A percentile compares a stretch with the other conserved stretches of the same genome.
Conservation (phyloP, 371 early-diverging fungal species). For the Mucor mucedo region DNA sequence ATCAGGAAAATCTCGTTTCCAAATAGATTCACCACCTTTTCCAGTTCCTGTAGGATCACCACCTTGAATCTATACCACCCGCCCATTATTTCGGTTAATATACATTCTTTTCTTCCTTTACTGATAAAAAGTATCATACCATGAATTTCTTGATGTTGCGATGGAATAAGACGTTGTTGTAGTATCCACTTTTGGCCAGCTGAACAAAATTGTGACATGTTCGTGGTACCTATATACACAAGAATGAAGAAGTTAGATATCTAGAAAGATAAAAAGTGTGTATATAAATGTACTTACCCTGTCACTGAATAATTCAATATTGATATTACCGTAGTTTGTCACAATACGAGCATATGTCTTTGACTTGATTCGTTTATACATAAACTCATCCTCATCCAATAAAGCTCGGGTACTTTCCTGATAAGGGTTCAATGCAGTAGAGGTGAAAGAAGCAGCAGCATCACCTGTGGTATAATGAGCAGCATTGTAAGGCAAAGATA, state of each 20-base stretch:
- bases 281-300: constrained; percentile 37
- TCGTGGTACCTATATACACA: constrained; percentile 65
- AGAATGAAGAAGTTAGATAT: background rate
- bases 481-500: constrained; percentile 69
- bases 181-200: constrained; percentile 85
- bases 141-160: constrained; percentile 91
- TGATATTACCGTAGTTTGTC: constrained; percentile 88
- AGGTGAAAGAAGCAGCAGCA: constrained; percentile 87
- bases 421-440: constrained; percentile 78
- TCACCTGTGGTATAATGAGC: constrained; percentile 85
- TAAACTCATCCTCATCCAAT: constrained; percentile 82
- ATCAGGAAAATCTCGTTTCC: constrained; percentile 81
- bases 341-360: constrained; percentile 79
- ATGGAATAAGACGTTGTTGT: constrained; percentile 83
- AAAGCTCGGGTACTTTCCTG: constrained; percentile 73
- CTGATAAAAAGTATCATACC: constrained; percentile 45
- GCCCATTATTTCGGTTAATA: too few relatives aligned
- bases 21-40: constrained; percentile 84
- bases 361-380: constrained; percentile 79
- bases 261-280: too few relatives aligned
- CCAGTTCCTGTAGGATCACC: constrained; percentile 96
- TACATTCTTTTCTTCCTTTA: background rate
- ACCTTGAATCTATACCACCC: constrained; percentile 74
- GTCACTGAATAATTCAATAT: constrained; percentile 87
- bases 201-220: constrained; percentile 93